A percentile compares a stretch with the other conserved stretches of the same genome.
These are phyloP conservation scores for Neofusicoccum umdonicola DNA, from an alignment of 2,329 filamentous ascomycete genomes.

Conservation along the genomic window DNA sequence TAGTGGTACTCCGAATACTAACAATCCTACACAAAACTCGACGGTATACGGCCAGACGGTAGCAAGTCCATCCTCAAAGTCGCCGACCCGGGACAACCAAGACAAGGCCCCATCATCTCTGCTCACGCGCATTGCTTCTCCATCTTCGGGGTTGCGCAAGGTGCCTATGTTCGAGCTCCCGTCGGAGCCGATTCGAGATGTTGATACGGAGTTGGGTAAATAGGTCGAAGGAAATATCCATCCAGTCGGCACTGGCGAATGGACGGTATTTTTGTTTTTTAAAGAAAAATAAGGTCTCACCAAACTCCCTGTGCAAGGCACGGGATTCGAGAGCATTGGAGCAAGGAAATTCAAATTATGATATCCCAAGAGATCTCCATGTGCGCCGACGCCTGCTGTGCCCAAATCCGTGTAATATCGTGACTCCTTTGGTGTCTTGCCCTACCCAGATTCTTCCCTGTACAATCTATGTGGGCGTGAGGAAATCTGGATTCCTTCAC, in stretches of 20 bases:
- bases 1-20: background rate
- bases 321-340: background rate
- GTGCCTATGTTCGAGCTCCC: slow-evolving; percentile 46
- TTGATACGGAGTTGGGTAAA: slow-evolving; percentile 25
- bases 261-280: background rate
- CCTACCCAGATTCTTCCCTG: background rate
- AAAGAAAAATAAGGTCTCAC: background rate
- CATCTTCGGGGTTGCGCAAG: slow-evolving; percentile 28
- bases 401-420: background rate
- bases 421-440: background rate
- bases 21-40: background rate
- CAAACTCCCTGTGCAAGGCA: background rate
- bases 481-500: no score
- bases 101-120: slow-evolving; percentile 22
- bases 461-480: background rate
- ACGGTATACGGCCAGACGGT: background rate
- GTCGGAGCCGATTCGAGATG: slow-evolving; percentile 40
- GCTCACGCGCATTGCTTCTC: slow-evolving; percentile 25
- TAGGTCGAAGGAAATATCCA: background rate
- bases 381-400: background rate
- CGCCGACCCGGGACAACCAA: background rate
- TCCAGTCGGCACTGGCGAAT: no score
- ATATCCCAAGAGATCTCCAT: background rate
- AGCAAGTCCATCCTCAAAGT: background rate
- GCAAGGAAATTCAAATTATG: background rate